These are phyloP conservation scores for Pharnaceum exiguum DNA, from an alignment of 148 eudicot genomes.

Conservation along the genomic window DNA sequence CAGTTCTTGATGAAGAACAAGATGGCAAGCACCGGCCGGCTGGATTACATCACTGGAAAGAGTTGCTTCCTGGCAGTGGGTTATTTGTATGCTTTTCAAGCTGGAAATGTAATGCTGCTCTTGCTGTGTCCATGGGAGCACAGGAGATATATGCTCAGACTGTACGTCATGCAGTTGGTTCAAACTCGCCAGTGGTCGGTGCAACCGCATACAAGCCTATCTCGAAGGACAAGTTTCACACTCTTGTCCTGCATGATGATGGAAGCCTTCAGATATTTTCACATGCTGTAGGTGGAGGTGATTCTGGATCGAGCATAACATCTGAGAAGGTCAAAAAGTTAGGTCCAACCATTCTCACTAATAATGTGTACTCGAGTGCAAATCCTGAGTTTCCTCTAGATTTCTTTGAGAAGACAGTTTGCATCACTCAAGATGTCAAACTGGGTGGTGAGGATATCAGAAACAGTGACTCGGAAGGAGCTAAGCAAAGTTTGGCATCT, in stretches of 20 bases:
- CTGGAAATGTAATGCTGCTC: conserved; percentile 66
- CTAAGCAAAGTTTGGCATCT: conserved; percentile 90
- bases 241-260: conserved; percentile 95
- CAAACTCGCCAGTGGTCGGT: conserved; percentile 93
- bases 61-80: conserved; percentile 73
- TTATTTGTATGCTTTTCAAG: conserved; percentile 87
- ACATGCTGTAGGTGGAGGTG: conserved; percentile 62
- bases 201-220: conserved; percentile 85
- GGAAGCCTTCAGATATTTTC: conserved; percentile 99
- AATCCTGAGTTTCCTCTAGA: conserved; percentile 96
- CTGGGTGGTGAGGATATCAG: conserved; percentile 88
- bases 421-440: conserved; percentile 89
- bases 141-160: conserved; percentile 74
- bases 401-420: conserved; percentile 91
- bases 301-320: conserved; percentile 48
- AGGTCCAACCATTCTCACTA: conserved; percentile 76
- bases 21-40: conserved; percentile 75
- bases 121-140: conserved; percentile 71
- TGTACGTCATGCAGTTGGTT: conserved; percentile 78
- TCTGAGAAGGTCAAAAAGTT: conserved; percentile 82
- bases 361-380: conserved; percentile 75
- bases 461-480: conserved; percentile 92
- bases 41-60: conserved; percentile 93
- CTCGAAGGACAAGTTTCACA: conserved; percentile 88
- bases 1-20: conserved; percentile 70